These are phyloP conservation scores for Penicillium oxalicum DNA, from an alignment of 2,329 filamentous ascomycete species.

Conservation along the genomic window DNA sequence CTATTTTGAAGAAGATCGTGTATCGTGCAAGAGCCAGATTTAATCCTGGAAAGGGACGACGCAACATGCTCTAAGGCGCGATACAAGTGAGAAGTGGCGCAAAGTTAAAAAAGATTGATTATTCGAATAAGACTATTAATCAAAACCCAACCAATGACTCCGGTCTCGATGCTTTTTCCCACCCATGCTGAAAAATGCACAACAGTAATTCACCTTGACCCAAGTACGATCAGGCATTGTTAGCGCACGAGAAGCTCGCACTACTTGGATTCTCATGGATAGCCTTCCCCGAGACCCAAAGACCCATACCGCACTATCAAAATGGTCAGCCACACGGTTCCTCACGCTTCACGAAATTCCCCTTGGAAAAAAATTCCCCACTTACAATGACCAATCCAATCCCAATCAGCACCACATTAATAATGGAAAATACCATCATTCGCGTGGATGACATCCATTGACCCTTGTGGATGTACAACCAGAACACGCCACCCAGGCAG, in stretches of 20 bases:
- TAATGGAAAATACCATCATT: constrained; percentile 25
- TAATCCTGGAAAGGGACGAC: too few relatives aligned
- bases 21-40: too few relatives aligned
- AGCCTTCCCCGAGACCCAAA: constrained; percentile 32
- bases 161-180: too few relatives aligned
- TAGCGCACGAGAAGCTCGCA: constrained; percentile 30
- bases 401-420: constrained; percentile 22
- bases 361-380: not conserved
- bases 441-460: constrained; percentile 26
- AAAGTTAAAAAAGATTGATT: too few relatives aligned
- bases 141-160: too few relatives aligned
- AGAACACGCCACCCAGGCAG: constrained; percentile 34
- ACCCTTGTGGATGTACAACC: constrained; percentile 34
- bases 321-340: not conserved
- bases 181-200: not conserved
- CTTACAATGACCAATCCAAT: constrained; percentile 22
- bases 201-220: not conserved
- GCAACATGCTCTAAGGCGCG: too few relatives aligned
- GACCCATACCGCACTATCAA: constrained; percentile 28
- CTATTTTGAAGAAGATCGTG: too few relatives aligned
- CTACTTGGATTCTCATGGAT: constrained; percentile 28
- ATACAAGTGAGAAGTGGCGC: too few relatives aligned
- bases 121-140: too few relatives aligned
- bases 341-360: not conserved
- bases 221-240: constrained; percentile 17